Evolutionary conservation across 352 stramenopile species (phyloP), one percentile per base, ranked within the genome.

Genomic region (Pythium diclinum): DNA sequence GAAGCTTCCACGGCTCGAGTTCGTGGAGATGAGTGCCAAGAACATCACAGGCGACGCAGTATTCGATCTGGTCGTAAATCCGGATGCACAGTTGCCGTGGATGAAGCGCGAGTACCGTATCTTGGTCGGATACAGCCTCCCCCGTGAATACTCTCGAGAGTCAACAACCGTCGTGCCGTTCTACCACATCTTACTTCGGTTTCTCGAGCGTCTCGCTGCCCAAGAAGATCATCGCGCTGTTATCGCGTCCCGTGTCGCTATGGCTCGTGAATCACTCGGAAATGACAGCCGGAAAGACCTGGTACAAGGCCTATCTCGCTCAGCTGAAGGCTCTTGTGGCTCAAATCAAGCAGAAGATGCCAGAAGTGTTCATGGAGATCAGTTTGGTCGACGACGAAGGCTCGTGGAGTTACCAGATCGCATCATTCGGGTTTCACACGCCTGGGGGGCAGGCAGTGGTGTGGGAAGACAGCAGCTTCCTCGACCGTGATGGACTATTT

Each of bases 31-130:
- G 6, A 23, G 25, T 9, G 8, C 8, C 16, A 23, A 16, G 33
- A 59, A 59, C 33, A 21, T 49, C 17, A 59, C 53, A 7, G 33
- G 33, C n/a, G 34, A 47, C 17, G 53, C 33, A 2, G 10, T 59
- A 9, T 59, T 36, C 53, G 53, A 28, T 19, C 33, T 49, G 3
- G 53, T 34, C 2, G 11, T 59, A 9, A 6, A 47, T 9, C 34
- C 11, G 2, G 4, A 8, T 7, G 4, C 9, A 19, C 13, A 17
- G 10, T 19, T 13, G 17, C 1, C 14, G 13, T 46, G 10, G 13
- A 46, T 19, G 5, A 46, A 46, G 34, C 34, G 34, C 13, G 9
- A 42, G 34, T 46, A 46, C 14, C 38, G 38, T 7, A 46, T 46
- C 13, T 13, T 46, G 8, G 9, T 46, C 13, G 38, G 38, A 8